Evolutionary conservation across 805 yeast species (phyloP), one percentile per base, ranked within the genome.

Genomic region (Yarrowia divulgata): DNA sequence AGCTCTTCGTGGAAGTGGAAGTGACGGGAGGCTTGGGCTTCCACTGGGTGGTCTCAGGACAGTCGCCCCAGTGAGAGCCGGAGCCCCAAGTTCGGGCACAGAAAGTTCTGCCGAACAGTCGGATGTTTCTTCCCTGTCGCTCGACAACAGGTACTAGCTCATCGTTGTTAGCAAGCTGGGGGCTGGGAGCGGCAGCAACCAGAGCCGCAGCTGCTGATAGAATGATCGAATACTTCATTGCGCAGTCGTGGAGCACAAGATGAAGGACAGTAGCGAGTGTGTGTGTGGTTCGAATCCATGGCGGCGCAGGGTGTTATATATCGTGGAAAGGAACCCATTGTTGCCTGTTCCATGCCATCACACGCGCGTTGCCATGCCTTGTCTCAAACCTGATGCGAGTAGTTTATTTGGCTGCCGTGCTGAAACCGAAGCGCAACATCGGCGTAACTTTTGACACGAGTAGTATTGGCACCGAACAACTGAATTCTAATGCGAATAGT

Each of bases 191-290:
- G 12, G 63, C 63, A 2, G 63, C 63, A 8, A 57, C 63, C 48
- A 57, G 63, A 8, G 63, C 63, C 48, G 12, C 37, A 12, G 63
- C 63, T 10, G 63, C 63, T 32, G 48, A 57, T 40, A 57, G 10
- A 40, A 57, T 29, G 63, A 57, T 57, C 10, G 63, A 57, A 57
- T 57, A 57, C 63, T 57, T 57, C 63, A 57, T 57, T 57, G 63
- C 23, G 63, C 63, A 40, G 63, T 23, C 48, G 63, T 29, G 19
- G 63, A 57, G 63, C 63, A 57, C 63, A 40, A 13, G 14, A 40
- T 40, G 63, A 57, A 57, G 63, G 63, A 57, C 63, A 57, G 63
- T 40, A 57, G 63, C 63, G 63, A 40, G n/a, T 57, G 63, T 57
- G 63, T 57, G 63, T 42, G 48, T 23, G 29, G 8, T 6, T 10